Conservation (phyloP, 768 basidiomycete genomes). For the Gloeostereum incarnatum region DNA sequence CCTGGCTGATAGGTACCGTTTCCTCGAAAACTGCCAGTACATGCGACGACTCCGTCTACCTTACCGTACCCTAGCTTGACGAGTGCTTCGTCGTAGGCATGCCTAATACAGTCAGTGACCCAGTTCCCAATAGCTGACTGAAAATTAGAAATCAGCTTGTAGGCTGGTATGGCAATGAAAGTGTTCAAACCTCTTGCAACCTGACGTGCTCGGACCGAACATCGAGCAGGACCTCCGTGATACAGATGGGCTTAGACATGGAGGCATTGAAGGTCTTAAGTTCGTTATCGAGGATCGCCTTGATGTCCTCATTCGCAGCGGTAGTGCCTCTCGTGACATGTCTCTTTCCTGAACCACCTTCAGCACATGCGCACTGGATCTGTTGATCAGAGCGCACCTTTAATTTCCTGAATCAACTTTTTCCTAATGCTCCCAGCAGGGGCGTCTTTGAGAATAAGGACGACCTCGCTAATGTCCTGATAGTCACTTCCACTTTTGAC, state of each 20-base stretch:
- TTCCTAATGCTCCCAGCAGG: constrained; percentile 35
- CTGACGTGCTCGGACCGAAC: constrained; percentile 42
- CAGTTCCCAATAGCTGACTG: constrained; percentile 46
- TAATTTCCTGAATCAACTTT: constrained; percentile 34
- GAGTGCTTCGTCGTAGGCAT: constrained; percentile 44
- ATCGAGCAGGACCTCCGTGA: constrained; percentile 42
- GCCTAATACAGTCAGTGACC: constrained; percentile 53
- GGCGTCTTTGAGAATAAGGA: constrained; percentile 36
- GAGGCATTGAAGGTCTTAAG: constrained; percentile 38
- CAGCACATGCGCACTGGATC: not conserved
- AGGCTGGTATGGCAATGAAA: constrained; percentile 1
- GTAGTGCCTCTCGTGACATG: constrained; percentile 36
- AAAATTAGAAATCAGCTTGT: constrained; percentile 2
- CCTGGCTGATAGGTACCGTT: constrained; percentile 52
- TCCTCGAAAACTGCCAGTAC: constrained; percentile 49
- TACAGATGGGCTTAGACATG: constrained; percentile 42
- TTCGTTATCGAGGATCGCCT: constrained; percentile 32
- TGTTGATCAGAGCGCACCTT: constrained; percentile 20
- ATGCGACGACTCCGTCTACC: constrained; percentile 49
- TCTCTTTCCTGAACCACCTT: constrained; percentile 29
- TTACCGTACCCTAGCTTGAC: constrained; percentile 26
- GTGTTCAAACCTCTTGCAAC: constrained; percentile 31
- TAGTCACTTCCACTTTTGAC: constrained; percentile 68
- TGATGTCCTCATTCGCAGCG: constrained; percentile 28
- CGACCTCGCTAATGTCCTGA: constrained; percentile 48